Conservation (phyloP, 2,329 filamentous ascomycete species). For the Samsoniella hepiali region DNA sequence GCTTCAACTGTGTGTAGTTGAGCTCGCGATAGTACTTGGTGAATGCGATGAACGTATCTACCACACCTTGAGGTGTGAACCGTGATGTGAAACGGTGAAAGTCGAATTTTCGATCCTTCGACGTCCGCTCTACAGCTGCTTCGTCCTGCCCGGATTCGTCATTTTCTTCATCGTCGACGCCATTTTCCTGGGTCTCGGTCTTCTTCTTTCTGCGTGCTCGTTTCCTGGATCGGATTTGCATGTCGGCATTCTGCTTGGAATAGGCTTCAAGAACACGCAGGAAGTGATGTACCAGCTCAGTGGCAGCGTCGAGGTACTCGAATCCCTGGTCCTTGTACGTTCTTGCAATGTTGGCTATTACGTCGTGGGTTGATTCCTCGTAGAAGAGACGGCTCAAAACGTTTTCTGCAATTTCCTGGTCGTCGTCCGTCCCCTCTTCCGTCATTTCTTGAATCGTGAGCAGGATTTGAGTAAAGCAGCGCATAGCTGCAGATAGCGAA, state of each 20-base stretch:
- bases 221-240: conserved; percentile 84
- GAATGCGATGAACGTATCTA: conserved; percentile 85
- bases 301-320: conserved; percentile 87
- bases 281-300: conserved; percentile 88
- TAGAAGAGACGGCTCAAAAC: conserved; percentile 98
- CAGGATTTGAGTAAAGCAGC: conserved; percentile 91
- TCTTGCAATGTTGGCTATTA: conserved; percentile 73
- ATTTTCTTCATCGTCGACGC: conserved; percentile 52
- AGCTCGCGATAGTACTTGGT: conserved; percentile 79
- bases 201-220: conserved; percentile 71
- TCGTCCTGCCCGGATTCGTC: conserved; percentile 73
- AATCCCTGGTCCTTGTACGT: conserved; percentile 94
- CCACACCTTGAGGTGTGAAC: conserved; percentile 78
- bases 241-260: conserved; percentile 88
- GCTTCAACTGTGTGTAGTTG: conserved; percentile 75
- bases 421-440: conserved; percentile 79
- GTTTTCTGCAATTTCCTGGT: conserved; percentile 96
- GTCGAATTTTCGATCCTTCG: conserved; percentile 87
- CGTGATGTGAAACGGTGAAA: conserved; percentile 78
- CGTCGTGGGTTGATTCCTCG: conserved; percentile 90
- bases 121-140: conserved; percentile 64
- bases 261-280: conserved; percentile 88
- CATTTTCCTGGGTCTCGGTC: conserved; percentile 30
- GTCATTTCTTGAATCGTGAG: conserved; percentile 92
- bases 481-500: conserved; percentile 82